Base-by-base conservation (phyloP, 768 basidiomycete species). In the Bullera alba region DNA sequence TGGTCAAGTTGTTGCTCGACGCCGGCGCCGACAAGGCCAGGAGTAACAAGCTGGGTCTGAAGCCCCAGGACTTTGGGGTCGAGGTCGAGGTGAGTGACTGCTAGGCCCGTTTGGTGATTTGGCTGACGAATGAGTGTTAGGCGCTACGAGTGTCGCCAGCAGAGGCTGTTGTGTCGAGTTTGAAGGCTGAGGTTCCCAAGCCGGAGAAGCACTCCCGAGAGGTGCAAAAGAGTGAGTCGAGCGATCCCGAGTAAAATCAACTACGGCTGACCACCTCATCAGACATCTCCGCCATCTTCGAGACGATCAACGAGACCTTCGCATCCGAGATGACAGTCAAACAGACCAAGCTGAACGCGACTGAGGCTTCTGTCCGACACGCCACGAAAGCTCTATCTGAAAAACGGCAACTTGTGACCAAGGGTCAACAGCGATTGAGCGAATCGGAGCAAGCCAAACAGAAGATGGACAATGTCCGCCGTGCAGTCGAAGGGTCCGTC, bases 11-110 rank as follows among this genome's bases (percentile, higher is more conserved):
- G 2, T 72, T 97, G 59, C 62, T 99, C 52, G 92, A 95, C 63
- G 87, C 90, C 6, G 91, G 90, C 12, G 95, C 93, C 4, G 93
- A 97, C 72, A 81, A 85, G 58, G 79, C 81, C 61, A 76, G 87
- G 53, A 80, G 85, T 17, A 99, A 99, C 74, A 96, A 96, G 69
- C 76, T 99, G 37, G 95, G 95, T 3, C 74, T 99, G 64, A 79
- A 87, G 46, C 87, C 95, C 2, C 88, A 84, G 6, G 95, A 99
- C 71, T 99, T 92, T 67, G 95, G 95, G 16, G 81, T 97, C 3
- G 89, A 92, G 67, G 83, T 83, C 10, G 88, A 92, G 77, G 92
- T 87, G 61, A 54, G 81, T 70, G n/a, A n/a, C 25, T 7, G n/a
- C 14, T 5, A 3, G 17, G 32, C 21, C 41, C 8, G 26, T 15